phyloP scores from a whole-genome alignment of 495 filamentous ascomycete species.

The Talaromyces borbonicus region DNA sequence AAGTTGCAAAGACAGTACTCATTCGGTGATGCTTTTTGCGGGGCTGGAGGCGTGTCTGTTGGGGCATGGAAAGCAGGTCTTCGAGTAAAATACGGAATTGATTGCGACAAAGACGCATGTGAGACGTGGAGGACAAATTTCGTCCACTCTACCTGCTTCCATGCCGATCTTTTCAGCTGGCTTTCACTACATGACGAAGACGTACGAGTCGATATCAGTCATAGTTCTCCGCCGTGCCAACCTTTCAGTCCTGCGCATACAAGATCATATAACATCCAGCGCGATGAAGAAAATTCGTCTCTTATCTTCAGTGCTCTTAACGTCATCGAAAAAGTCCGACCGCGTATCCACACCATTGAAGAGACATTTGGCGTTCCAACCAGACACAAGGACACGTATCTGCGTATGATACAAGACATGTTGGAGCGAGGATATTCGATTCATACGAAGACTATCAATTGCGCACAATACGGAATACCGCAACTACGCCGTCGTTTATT shows the following conservation, averaged over 20 bases:
- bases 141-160: slow-evolving; percentile 32
- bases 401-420: slow-evolving; percentile 53
- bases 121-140: slow-evolving; percentile 54
- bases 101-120: slow-evolving; percentile 45
- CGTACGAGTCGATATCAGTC: slow-evolving; percentile 56
- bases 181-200: slow-evolving; percentile 18
- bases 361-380: slow-evolving; percentile 63
- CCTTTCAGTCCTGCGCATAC: slow-evolving; percentile 75
- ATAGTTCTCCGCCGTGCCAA: slow-evolving; percentile 80
- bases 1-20: slow-evolving; percentile 37
- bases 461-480: slow-evolving; percentile 51
- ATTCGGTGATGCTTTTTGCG: slow-evolving; percentile 65
- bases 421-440: slow-evolving; percentile 60
- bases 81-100: slow-evolving; percentile 50
- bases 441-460: slow-evolving; percentile 42
- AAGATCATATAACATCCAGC: slow-evolving; percentile 29
- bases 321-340: slow-evolving; percentile 49
- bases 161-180: slow-evolving; percentile 19
- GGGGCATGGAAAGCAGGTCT: slow-evolving; percentile 58
- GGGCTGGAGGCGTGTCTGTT: slow-evolving; percentile 64
- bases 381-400: slow-evolving; percentile 41
- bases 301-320: slow-evolving; percentile 54
- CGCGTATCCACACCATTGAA: slow-evolving; percentile 72
- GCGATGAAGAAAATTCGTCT: slow-evolving; percentile 67
- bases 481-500: slow-evolving; percentile 56